Percentiles rank a stretch among this genome's conserved stretches.
Conservation (phyloP, 768 basidiomycete genomes). For the Megacollybia marginata region DNA sequence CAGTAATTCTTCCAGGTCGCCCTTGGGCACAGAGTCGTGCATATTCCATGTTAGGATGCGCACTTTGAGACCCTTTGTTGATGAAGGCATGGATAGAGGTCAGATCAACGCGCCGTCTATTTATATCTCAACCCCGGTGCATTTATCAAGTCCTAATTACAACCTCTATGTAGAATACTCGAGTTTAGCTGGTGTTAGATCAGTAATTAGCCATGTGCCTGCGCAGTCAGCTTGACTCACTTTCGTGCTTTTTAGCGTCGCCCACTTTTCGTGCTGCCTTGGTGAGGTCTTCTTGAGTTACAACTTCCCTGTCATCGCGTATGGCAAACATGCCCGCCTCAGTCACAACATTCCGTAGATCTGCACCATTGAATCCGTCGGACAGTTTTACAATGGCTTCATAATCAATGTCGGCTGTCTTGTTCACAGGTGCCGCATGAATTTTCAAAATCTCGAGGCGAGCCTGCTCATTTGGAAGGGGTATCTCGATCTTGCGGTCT, state of each 20-base stretch:
- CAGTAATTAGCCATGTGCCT: conserved; percentile 4
- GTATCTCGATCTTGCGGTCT: conserved; percentile 97
- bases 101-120: no score
- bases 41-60: conserved; percentile 79
- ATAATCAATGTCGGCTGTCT: conserved; percentile 92
- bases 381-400: conserved; percentile 87
- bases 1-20: conserved; percentile 65
- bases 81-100: neutral
- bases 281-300: conserved; percentile 91
- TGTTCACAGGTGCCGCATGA: conserved; percentile 90
- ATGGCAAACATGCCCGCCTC: conserved; percentile 99
- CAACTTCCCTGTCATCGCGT: conserved; percentile 88
- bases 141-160: no score
- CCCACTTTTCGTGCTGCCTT: conserved; percentile 94
- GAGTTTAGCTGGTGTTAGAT: conserved; percentile 36
- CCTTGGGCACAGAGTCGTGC: conserved; percentile 81
- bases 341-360: conserved; percentile 90
- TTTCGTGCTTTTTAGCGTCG: conserved; percentile 97
- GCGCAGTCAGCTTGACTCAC: conserved; percentile 36
- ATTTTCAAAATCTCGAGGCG: conserved; percentile 97
- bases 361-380: conserved; percentile 54
- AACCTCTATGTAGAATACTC: conserved; percentile 30
- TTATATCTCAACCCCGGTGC: no score
- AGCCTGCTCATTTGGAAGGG: conserved; percentile 94
- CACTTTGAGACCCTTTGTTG: conserved; percentile 40